These are phyloP conservation scores for Dovyalis caffra DNA, from an alignment of 345 rosid species.

Conservation along the genomic window DNA sequence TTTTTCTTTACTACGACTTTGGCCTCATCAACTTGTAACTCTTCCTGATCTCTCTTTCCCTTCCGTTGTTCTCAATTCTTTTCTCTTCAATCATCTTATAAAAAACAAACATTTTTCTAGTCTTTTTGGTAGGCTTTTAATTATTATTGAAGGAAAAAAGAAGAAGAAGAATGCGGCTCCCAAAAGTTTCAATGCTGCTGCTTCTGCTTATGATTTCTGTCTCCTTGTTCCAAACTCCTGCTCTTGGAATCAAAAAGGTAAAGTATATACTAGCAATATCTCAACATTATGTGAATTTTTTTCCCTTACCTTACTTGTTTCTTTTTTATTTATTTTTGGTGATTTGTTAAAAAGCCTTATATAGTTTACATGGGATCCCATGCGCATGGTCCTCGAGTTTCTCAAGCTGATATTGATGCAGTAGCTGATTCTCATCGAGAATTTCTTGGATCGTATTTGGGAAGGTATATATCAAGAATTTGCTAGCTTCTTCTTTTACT, in stretches of 20 bases:
- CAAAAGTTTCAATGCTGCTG: not conserved
- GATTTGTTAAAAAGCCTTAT: conserved; percentile 20
- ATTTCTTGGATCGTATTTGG: conserved; percentile 34
- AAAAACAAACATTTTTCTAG: too few relatives aligned
- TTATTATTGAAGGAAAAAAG: not conserved
- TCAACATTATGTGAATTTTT: not conserved
- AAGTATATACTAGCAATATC: too few relatives aligned
- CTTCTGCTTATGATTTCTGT: not conserved
- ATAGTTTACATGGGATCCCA: conserved; percentile 42
- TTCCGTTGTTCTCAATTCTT: too few relatives aligned
- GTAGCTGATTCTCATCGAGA: conserved; percentile 27
- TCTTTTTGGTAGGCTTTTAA: not conserved
- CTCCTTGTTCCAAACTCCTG: conserved; percentile 23
- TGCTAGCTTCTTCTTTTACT: not conserved
- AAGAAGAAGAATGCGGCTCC: conserved; percentile 3
- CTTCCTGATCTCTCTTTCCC: too few relatives aligned
- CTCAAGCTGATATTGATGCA: conserved; percentile 4
- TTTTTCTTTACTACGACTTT: too few relatives aligned
- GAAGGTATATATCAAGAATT: conserved; percentile 21
- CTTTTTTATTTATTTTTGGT: not conserved
- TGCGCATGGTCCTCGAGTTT: conserved; percentile 10
- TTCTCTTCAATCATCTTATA: too few relatives aligned
- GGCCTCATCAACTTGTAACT: too few relatives aligned
- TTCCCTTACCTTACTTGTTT: not conserved
- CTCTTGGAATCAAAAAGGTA: conserved; percentile 47